These are phyloP conservation scores for Cairneyella variabilis DNA, from an alignment of 495 filamentous ascomycete genomes.

Conservation along the genomic window DNA sequence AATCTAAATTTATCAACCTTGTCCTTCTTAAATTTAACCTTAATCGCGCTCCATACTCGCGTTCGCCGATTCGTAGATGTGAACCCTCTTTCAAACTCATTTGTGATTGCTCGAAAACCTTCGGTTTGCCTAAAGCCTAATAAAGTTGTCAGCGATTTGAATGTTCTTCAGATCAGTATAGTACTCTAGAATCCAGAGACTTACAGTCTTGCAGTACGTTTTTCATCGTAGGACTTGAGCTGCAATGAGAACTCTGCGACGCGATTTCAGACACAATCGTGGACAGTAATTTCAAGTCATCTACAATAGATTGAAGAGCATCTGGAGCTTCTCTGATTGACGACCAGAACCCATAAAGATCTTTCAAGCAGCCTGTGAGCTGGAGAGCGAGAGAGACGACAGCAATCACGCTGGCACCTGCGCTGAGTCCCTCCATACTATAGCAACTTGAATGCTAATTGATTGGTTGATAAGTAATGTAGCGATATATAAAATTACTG, in stretches of 20 bases:
- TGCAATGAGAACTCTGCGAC: not conserved
- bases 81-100: too few species aligned
- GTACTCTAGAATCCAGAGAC: not conserved
- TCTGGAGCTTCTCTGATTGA: not conserved
- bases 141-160: too few species aligned
- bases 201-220: not conserved
- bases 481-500: too few species aligned
- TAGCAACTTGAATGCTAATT: too few species aligned
- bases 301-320: not conserved
- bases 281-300: not conserved
- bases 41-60: too few species aligned
- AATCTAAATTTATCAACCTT: too few species aligned
- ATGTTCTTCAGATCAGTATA: not conserved
- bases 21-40: too few species aligned
- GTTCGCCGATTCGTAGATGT: too few species aligned
- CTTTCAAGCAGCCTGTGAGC: not conserved
- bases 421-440: not conserved
- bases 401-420: not conserved
- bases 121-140: too few species aligned
- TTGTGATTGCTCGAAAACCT: too few species aligned
- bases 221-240: not conserved
- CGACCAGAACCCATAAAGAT: not conserved
- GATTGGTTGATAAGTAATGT: too few species aligned
- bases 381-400: conserved; percentile 1
- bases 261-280: not conserved